Conservation (phyloP, 2,329 filamentous ascomycete genomes). For the Penicillium sp. region DNA sequence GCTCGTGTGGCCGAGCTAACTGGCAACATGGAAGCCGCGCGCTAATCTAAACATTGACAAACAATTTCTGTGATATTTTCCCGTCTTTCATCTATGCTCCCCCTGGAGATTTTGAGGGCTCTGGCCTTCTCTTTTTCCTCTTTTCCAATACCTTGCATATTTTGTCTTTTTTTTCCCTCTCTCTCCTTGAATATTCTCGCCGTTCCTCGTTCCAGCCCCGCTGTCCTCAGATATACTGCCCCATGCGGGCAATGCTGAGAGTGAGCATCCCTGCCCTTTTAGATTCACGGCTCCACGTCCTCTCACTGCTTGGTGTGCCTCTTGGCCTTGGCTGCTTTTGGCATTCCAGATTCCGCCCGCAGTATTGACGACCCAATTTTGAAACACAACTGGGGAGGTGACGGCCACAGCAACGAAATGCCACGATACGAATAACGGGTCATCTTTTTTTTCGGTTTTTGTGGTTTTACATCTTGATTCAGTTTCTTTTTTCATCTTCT, state of each 20-base stretch:
- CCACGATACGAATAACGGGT: slow-evolving; percentile 17
- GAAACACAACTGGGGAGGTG: background rate
- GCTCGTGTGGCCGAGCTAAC: slow-evolving; percentile 93
- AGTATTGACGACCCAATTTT: background rate
- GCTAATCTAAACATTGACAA: slow-evolving; percentile 7
- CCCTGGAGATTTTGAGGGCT: too few species aligned
- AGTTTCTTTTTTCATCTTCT: too few species aligned
- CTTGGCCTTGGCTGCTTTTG: background rate
- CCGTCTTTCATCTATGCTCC: too few species aligned
- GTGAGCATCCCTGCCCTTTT: too few species aligned
- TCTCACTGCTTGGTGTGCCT: too few species aligned
- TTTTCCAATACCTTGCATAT: background rate
- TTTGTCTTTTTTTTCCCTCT: slow-evolving; percentile 1
- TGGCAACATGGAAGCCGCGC: slow-evolving; percentile 63
- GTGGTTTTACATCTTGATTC: background rate
- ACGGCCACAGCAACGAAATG: slow-evolving; percentile 9
- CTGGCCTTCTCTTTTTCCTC: background rate
- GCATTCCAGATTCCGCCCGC: slow-evolving; percentile 1
- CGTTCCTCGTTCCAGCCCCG: background rate
- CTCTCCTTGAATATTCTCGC: slow-evolving; percentile 6
- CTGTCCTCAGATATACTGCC: too few species aligned
- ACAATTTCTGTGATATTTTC: too few species aligned
- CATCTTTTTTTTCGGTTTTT: slow-evolving; percentile 1
- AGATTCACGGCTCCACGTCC: too few species aligned
- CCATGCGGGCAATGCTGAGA: too few species aligned